Base-by-base conservation (phyloP, 257 asterid species). In the Hygrophila difformis region DNA sequence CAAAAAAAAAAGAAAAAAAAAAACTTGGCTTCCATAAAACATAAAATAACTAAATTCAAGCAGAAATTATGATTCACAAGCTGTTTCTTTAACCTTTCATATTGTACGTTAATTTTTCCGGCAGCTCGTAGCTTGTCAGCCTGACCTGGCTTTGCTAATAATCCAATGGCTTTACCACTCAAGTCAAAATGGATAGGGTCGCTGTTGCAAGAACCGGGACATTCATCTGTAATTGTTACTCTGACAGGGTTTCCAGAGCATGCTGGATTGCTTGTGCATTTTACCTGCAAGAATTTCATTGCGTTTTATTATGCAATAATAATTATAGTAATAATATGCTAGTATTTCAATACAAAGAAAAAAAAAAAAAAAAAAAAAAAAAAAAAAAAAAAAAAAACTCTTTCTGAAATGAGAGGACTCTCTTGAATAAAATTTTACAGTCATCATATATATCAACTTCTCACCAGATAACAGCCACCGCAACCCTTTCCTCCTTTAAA, bases 391-490 rank as follows among this genome's bases (percentile, higher is more conserved):
- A n/a, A n/a, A n/a, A n/a, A n/a, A n/a, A n/a, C n/a, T n/a, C n/a
- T n/a, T n/a, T n/a, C n/a, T n/a, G n/a, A n/a, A n/a, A n/a, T n/a
- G n/a, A n/a, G n/a, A n/a, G n/a, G n/a, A n/a, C n/a, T n/a, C n/a
- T n/a, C n/a, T n/a, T n/a, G n/a, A n/a, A n/a, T n/a, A n/a, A n/a
- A n/a, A n/a, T n/a, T n/a, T n/a, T n/a, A n/a, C n/a, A n/a, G n/a
- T n/a, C n/a, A n/a, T n/a, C n/a, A n/a, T n/a, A n/a, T n/a, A n/a
- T n/a, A n/a, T n/a, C n/a, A n/a, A n/a, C n/a, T n/a, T n/a, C n/a
- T n/a, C n/a, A 70, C 70, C 70, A 58, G 38, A 23, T 66, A 71
- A 15, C 78, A 71, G 55, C 59, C 12, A 33, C 78, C 74, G n/a
- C 71, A 66, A 7, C 68, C 70, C 11, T 31, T 15, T 33, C 70